Evolutionary conservation across 176 grass and related monocot genomes (phyloP).

Genomic region (Melocanna baccifera): DNA sequence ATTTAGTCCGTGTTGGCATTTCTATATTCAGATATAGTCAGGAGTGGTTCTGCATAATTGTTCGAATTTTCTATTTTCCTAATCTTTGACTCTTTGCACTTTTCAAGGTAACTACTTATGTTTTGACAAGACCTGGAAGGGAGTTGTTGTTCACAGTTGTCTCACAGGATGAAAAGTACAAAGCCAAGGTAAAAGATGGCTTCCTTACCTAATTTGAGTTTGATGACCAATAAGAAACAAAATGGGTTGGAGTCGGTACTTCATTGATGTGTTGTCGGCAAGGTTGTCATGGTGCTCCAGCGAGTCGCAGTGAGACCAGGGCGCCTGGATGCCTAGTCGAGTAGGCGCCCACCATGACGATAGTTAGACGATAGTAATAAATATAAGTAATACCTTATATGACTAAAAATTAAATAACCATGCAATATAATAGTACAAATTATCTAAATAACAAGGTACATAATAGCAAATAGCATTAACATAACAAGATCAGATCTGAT

Average conservation of each 20-base stretch:
- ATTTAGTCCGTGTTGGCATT: background rate
- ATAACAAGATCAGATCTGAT: too few relatives aligned
- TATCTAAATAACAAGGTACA: too few relatives aligned
- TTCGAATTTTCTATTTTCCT: background rate
- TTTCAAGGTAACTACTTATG: constrained; percentile 66
- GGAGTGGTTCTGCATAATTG: background rate
- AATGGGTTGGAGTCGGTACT: background rate
- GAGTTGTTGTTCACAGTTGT: constrained; percentile 95
- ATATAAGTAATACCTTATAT: too few relatives aligned
- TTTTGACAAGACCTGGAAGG: constrained; percentile 91
- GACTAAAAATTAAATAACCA: too few relatives aligned
- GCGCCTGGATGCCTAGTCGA: too few relatives aligned
- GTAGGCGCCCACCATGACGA: too few relatives aligned
- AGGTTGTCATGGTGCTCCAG: too few relatives aligned
- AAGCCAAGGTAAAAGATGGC: constrained; percentile 73
- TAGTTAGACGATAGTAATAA: too few relatives aligned
- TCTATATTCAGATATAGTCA: constrained; percentile 5
- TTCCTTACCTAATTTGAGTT: background rate
- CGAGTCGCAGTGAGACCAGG: too few relatives aligned
- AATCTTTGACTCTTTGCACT: constrained; percentile 19
- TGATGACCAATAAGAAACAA: background rate
- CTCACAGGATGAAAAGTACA: constrained; percentile 93
- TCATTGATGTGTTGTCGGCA: background rate
- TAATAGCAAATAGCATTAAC: too few relatives aligned
- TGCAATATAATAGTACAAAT: too few relatives aligned